Base-by-base conservation (phyloP, 768 basidiomycete species). In the Boletus bicolor region DNA sequence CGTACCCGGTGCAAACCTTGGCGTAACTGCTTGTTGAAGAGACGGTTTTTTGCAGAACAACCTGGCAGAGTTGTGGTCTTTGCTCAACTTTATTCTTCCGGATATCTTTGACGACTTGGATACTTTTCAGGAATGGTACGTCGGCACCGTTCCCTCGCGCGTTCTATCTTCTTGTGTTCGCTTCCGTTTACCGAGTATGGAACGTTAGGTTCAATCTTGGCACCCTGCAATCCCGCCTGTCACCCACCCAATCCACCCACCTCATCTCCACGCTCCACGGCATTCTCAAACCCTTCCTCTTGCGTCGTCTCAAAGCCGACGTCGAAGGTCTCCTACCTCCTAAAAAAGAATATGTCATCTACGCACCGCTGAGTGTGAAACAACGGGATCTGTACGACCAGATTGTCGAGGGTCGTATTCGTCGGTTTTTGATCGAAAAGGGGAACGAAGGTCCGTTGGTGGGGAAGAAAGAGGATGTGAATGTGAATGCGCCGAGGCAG, bases 51-150 rank as follows among this genome's bases (percentile, higher is more conserved):
- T n/a, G n/a, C 67, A 99, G 91, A 98, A 99, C 72, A 98, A 98
- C 65, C 79, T 99, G 3, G 81, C 87, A 5, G 97, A 99, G 68
- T 77, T 99, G 4, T 98, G 94, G 96, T 87, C 92, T 2, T 76
- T 99, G n/a, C 83, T 99, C 34, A 97, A 97, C 68, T 99, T 98
- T 64, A 91, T 98, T 56, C 80, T 98, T 5, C 97, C 97, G 0
- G 88, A 94, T 61, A 86, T 98, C 51, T 98, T 98, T 68, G 83
- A 86, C 56, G 92, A 98, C 63, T 76, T 96, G 21, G 86, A 91
- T 52, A 80, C 87, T 4, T 97, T 97, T 76, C 91, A 96, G 72
- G 84, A 93, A 66, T 93, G 91, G 94, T 89, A 47, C 14, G 77
- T 60, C 56, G 19, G 39, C 38, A 47, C 34, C 50, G 39, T 32